A percentile compares a stretch with the other conserved stretches of the same genome.
These are phyloP conservation scores for Nicotiana sylvestris DNA, from an alignment of 257 asterid species.

Conservation along the genomic window DNA sequence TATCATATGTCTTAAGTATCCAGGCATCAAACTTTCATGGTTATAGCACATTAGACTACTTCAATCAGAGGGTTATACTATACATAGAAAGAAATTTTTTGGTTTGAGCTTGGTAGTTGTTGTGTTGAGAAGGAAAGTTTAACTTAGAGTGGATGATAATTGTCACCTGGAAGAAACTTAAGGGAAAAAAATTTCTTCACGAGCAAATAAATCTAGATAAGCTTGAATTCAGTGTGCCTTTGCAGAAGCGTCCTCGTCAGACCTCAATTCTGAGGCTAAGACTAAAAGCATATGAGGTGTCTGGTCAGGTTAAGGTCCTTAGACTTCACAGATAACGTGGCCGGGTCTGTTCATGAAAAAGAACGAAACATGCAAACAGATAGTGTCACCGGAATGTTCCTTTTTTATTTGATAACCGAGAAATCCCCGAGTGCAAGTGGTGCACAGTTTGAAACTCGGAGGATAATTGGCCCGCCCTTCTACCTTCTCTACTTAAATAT, in stretches of 20 bases:
- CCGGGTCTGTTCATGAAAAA: neutral
- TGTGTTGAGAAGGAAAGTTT: neutral
- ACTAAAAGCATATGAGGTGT: neutral
- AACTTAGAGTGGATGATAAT: neutral
- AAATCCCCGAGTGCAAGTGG: too few species aligned
- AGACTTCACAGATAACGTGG: neutral
- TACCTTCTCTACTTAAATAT: too few species aligned
- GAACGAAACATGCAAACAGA: neutral
- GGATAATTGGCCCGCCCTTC: too few species aligned
- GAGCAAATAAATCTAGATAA: neutral
- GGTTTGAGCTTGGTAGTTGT: neutral
- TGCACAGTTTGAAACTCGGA: too few species aligned
- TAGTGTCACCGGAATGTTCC: neutral
- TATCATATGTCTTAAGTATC: neutral
- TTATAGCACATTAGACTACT: neutral
- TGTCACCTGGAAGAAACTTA: neutral
- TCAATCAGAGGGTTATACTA: neutral
- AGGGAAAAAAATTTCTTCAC: neutral
- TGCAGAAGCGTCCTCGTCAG: neutral
- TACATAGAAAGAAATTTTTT: neutral
- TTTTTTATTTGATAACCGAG: too few species aligned
- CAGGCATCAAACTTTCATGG: too few species aligned
- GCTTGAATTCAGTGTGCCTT: neutral
- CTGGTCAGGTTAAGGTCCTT: neutral
- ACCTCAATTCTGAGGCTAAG: neutral